Percentiles rank a stretch among this genome's conserved stretches.
Evolutionary conservation across 805 yeast genomes (phyloP).

Genomic region (Metschnikowia dekortorum): DNA sequence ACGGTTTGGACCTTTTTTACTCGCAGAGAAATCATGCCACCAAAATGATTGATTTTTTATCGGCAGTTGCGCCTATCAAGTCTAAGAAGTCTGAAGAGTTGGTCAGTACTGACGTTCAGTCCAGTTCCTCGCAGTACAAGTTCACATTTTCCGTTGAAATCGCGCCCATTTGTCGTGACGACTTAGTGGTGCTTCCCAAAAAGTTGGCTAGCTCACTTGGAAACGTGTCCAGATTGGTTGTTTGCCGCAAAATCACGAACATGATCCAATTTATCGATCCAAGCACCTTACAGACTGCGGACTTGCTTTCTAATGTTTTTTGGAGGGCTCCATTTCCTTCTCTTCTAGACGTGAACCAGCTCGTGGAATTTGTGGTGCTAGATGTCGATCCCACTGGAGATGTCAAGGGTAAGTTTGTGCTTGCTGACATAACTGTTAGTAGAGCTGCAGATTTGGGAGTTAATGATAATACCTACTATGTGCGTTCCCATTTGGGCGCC

Average conservation of each 20-base stretch:
- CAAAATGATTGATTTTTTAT: conserved; percentile 87
- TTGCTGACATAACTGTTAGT: conserved; percentile 91
- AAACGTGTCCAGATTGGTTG: conserved; percentile 70
- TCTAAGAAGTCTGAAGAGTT: conserved; percentile 85
- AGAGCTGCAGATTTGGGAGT: conserved; percentile 83
- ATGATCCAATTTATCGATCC: conserved; percentile 86
- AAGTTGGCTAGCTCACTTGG: conserved; percentile 82
- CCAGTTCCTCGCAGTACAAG: conserved; percentile 83
- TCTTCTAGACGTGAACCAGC: conserved; percentile 67
- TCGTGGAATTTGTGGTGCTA: conserved; percentile 82
- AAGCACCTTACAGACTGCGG: conserved; percentile 69
- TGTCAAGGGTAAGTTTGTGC: conserved; percentile 67
- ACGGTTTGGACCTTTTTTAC: conserved; percentile 93
- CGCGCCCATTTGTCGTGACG: conserved; percentile 96
- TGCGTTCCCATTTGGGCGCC: conserved; percentile 90
- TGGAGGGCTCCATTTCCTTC: conserved; percentile 83
- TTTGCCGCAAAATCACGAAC: conserved; percentile 83
- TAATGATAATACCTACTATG: conserved; percentile 76
- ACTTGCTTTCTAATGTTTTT: conserved; percentile 62
- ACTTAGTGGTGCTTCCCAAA: conserved; percentile 86
- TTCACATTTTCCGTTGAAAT: conserved; percentile 91
- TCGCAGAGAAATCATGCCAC: conserved; percentile 85
- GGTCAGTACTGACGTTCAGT: conserved; percentile 86
- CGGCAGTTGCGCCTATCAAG: conserved; percentile 79
- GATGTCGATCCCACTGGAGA: conserved; percentile 92